Evolutionary conservation across 2,329 filamentous ascomycete genomes (phyloP), one percentile per base, ranked within the genome.

Genomic region (Hypoxylon sp.): DNA sequence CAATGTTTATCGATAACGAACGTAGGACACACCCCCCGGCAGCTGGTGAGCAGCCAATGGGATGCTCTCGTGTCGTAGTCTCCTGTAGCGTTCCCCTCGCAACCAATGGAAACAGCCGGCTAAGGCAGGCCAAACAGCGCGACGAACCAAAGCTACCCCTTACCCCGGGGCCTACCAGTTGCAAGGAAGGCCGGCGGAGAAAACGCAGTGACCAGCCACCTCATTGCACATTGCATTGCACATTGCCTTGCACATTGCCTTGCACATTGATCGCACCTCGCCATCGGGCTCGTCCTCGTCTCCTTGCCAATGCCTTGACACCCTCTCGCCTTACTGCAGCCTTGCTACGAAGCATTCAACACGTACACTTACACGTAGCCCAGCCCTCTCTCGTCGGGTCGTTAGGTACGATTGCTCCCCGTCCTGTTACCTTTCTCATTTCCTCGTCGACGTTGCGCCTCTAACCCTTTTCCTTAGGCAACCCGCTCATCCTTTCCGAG

Each of bases 391-490:
- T 24, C 21, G 20, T 33, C 37, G 24, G 38, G 20, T 29, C n/a
- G 23, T 53, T 37, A 58, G 45, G 31, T 52, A 20, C 46, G 51
- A 48, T 33, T 17, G 31, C 41, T 43, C 29, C 21, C 53, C 33
- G 62, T 54, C 56, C 62, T 54, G 56, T 60, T 62, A 62, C 55
- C 55, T n/a, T 60, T 60, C 38, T 18, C 58, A 35, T 63, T 60
- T 42, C 18, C 33, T 37, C 23, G 48, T 35, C 18, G 26, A 27
- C 27, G 48, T 29, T 54, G 48, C 35, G 49, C 17, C 41, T 55
- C 43, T 38, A 51, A 53, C 52, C 35, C 26, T 47, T 26, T n/a
- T 9, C 24, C n/a, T 55, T 43, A 42, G 35, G n/a, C n/a, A n/a
- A n/a, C n/a, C n/a, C n/a, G n/a, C n/a, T n/a, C n/a, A n/a, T n/a